A percentile compares a stretch with the other conserved stretches of the same genome.
Conservation (phyloP, 2,329 filamentous ascomycete species). For the Phyllosticta paracitricarpa region DNA sequence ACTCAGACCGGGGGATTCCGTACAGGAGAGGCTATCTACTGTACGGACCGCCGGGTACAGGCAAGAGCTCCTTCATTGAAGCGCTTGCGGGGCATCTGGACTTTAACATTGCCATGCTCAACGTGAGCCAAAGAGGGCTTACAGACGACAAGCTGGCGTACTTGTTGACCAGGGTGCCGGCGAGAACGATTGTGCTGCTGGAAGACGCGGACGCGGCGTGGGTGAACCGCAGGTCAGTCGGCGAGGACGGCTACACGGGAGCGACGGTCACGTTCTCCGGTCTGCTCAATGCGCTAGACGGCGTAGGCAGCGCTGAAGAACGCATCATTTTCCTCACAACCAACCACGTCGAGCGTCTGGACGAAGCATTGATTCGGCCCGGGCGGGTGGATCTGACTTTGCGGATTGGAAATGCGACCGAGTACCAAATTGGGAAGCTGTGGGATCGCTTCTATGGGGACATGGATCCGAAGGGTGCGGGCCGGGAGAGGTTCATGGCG, state of each 20-base stretch:
- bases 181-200: slow-evolving; percentile 69
- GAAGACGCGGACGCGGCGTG: slow-evolving; percentile 93
- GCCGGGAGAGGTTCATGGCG: slow-evolving; percentile 59
- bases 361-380: slow-evolving; percentile 80
- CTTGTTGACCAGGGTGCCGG: slow-evolving; percentile 74
- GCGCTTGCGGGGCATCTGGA: slow-evolving; percentile 86
- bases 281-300: slow-evolving; percentile 61
- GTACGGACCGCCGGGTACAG: slow-evolving; percentile 81
- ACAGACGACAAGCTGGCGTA: slow-evolving; percentile 84
- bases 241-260: slow-evolving; percentile 74
- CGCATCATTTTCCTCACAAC: slow-evolving; percentile 89
- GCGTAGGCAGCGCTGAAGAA: slow-evolving; percentile 90
- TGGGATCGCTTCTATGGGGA: slow-evolving; percentile 96
- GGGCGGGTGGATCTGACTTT: slow-evolving; percentile 91
- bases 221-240: slow-evolving; percentile 65
- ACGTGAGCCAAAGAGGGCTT: slow-evolving; percentile 79
- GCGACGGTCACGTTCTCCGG: slow-evolving; percentile 92
- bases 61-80: slow-evolving; percentile 94
- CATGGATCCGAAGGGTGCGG: slow-evolving; percentile 53
- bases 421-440: slow-evolving; percentile 73
- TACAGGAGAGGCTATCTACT: slow-evolving; percentile 84
- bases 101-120: slow-evolving; percentile 86
- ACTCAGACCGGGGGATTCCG: slow-evolving; percentile 86
- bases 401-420: slow-evolving; percentile 76
- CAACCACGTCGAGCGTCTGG: slow-evolving; percentile 83